A percentile compares a stretch with the other conserved stretches of the same genome.
Conservation (phyloP, 306 rosid species). For the Amphicarpaea edgeworthii region DNA sequence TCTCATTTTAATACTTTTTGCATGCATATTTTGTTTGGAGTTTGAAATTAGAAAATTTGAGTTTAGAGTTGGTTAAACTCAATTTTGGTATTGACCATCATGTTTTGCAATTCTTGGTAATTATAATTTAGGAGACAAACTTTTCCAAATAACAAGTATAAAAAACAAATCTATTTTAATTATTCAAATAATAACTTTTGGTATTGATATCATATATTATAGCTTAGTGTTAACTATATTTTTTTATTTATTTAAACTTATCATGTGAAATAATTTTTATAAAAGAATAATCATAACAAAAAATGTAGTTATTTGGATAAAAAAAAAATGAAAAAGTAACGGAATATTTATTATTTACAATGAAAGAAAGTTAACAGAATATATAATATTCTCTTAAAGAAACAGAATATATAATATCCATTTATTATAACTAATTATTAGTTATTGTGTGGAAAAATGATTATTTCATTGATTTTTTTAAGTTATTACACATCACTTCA, state of each 20-base stretch:
- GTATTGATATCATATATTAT: too few species aligned
- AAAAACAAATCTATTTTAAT: background rate
- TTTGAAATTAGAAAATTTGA: too few species aligned
- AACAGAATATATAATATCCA: background rate
- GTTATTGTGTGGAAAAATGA: background rate
- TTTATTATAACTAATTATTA: background rate
- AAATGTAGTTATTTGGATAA: too few species aligned
- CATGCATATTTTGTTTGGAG: too few species aligned
- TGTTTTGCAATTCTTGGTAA: too few species aligned
- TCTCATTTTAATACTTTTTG: too few species aligned
- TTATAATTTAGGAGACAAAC: background rate
- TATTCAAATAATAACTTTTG: too few species aligned
- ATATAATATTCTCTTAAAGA: background rate
- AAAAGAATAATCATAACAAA: background rate
- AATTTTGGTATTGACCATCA: too few species aligned
- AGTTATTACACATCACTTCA: background rate
- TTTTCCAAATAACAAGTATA: background rate
- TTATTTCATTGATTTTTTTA: background rate
- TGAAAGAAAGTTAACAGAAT: background rate
- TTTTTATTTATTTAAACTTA: too few species aligned
- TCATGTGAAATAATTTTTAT: too few species aligned
- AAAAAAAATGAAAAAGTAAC: background rate
- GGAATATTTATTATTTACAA: background rate
- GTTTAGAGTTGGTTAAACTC: too few species aligned
- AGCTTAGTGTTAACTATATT: too few species aligned